Conservation (phyloP, 805 yeast genomes). For the Jamesozyma lodderae region DNA sequence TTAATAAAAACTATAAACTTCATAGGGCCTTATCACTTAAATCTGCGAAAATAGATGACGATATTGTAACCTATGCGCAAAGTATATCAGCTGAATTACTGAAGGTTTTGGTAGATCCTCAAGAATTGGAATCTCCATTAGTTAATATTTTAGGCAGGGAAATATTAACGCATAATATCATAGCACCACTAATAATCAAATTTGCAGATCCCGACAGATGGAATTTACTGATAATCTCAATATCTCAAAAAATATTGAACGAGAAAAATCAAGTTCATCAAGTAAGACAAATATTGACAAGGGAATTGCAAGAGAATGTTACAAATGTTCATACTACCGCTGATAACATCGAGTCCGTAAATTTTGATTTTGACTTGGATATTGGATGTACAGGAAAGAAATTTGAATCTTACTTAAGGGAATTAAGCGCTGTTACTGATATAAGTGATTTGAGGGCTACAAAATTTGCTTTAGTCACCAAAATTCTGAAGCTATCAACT, state of each 20-base stretch:
- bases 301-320: conserved; percentile 39
- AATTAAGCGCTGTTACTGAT: conserved; percentile 14
- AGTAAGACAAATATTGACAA: conserved; percentile 58
- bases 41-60: conserved; percentile 28
- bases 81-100: conserved; percentile 32
- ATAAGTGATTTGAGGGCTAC: conserved; percentile 12
- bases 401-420: conserved; percentile 23
- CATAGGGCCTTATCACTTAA: conserved; percentile 48
- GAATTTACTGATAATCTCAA: conserved; percentile 53
- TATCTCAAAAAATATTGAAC: conserved; percentile 54
- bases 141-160: conserved; percentile 50
- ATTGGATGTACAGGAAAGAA: conserved; percentile 11
- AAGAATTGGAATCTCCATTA: conserved; percentile 38
- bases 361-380: conserved; percentile 8
- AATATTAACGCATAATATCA: conserved; percentile 48
- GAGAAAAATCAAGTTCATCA: conserved; percentile 69
- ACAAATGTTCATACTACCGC: not conserved
- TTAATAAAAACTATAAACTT: conserved; percentile 33
- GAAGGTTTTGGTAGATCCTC: conserved; percentile 40
- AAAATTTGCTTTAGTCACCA: conserved; percentile 13
- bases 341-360: not conserved
- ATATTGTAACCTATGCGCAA: conserved; percentile 44
- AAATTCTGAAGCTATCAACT: conserved; percentile 11
- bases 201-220: conserved; percentile 67
- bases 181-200: conserved; percentile 43